Conservation (phyloP, 768 basidiomycete species). For the Lentinula edodes region DNA sequence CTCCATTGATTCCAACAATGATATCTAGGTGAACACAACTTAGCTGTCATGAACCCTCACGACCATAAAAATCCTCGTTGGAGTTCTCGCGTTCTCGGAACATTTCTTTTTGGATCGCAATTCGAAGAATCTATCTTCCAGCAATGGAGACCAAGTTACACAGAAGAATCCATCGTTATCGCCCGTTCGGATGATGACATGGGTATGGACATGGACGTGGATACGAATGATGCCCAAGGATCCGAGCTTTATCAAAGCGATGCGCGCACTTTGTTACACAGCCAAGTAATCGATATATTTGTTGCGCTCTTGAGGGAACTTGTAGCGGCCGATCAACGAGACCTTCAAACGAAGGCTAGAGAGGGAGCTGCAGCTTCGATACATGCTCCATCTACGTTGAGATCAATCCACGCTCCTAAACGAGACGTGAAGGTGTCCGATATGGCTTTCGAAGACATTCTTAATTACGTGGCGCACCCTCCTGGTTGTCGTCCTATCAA, state of each 20-base stretch:
- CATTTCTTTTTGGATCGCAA: conserved; percentile 32
- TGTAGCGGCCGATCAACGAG: conserved; percentile 35
- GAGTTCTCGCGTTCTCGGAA: conserved; percentile 29
- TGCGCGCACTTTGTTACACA: conserved; percentile 60
- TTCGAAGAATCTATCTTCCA: neutral
- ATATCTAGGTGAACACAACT: neutral
- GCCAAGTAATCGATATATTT: conserved; percentile 68
- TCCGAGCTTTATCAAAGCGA: conserved; percentile 41
- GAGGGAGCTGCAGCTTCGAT: conserved; percentile 30
- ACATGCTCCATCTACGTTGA: conserved; percentile 26
- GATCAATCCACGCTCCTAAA: conserved; percentile 55
- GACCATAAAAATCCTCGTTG: neutral
- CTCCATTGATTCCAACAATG: too few relatives aligned
- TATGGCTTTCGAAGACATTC: conserved; percentile 35
- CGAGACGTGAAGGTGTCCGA: conserved; percentile 45
- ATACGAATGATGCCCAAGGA: neutral
- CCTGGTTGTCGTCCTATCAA: neutral
- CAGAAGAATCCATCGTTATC: conserved; percentile 13
- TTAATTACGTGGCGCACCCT: conserved; percentile 48
- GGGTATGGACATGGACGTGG: conserved; percentile 45
- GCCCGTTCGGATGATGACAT: conserved; percentile 31
- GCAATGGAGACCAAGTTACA: conserved; percentile 32
- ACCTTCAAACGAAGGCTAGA: conserved; percentile 26
- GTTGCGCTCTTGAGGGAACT: conserved; percentile 53
- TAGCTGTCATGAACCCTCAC: neutral